Base-by-base conservation (phyloP, 805 yeast genomes). In the Maudiozyma serrabonitensis region DNA sequence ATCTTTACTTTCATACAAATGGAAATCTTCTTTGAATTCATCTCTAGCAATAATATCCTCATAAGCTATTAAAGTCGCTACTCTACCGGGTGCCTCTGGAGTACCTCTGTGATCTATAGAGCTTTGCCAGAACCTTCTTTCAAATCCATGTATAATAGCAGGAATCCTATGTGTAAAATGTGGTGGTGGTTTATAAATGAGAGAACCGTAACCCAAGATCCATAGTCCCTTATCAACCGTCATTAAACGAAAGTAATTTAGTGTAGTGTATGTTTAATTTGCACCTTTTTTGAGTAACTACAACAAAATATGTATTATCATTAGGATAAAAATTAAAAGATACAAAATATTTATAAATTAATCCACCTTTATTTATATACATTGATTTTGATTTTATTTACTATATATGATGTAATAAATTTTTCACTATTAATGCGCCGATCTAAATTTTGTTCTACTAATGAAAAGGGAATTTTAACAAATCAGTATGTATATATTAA, bases 51-150 rank as follows among this genome's bases (percentile, higher is more conserved):
- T 61, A 16, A 84, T 72, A 50, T 79, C 80, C 7, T 75, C 74
- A 43, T 76, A 69, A 9, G 89, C 77, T 1, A 90, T 72, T 43
- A 90, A 69, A 0, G 97, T 90, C 9, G 79, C 96, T 1, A 90
- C 97, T 34, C 97, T 68, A 0, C 98, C 98, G 1, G 95, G 95
- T n/a, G 68, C 62, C 50, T 79, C 86, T 0, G 87, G 88, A 0
- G 95, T 84, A 0, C 97, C 97, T 47, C 97, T 69, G 64, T 91
- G 96, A 63, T 90, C 97, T 23, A 82, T 79, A 11, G 93, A 83
- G 35, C 87, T 77, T 65, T 90, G 97, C 96, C 96, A 90, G 62
- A 90, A 90, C 43, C 96, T 69, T 19, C 98, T 74, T 1, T 82
- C 78, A 56, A 72, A 88, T 1, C 96, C 96, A 46, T 73, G 72